Evolutionary conservation across 768 basidiomycete genomes (phyloP).

Genomic region (Mycena indigotica): DNA sequence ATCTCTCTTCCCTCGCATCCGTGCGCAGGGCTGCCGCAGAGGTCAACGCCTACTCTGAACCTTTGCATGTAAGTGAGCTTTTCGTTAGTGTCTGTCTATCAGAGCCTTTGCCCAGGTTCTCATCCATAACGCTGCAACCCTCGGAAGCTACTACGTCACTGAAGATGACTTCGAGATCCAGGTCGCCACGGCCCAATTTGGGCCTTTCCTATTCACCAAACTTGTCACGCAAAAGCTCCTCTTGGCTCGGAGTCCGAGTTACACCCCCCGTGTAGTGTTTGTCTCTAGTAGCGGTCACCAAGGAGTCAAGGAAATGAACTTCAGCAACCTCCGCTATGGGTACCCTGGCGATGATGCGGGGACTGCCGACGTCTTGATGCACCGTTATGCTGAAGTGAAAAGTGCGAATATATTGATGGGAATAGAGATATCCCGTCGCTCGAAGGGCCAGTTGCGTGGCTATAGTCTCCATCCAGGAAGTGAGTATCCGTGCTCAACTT

Average conservation of each 20-base stretch:
- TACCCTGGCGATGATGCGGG: not conserved
- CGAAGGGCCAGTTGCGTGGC: constrained; percentile 4
- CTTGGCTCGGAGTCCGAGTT: not conserved
- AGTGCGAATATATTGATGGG: constrained; percentile 15
- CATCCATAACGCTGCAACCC: constrained; percentile 17
- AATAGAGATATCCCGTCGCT: constrained; percentile 12
- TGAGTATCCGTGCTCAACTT: not conserved
- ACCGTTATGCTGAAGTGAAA: constrained; percentile 13
- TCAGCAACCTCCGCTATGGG: constrained; percentile 6
- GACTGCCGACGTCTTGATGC: not conserved
- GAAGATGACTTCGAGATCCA: constrained; percentile 12
- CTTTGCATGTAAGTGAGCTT: too few species aligned
- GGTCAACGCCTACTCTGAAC: constrained; percentile 18
- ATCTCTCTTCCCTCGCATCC: constrained; percentile 10
- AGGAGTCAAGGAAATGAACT: constrained; percentile 11
- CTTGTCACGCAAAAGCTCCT: constrained; percentile 12
- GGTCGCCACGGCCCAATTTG: constrained; percentile 13
- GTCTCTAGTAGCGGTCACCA: constrained; percentile 15
- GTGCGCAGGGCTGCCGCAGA: constrained; percentile 18
- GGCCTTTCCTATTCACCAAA: constrained; percentile 19
- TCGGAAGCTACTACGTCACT: constrained; percentile 7
- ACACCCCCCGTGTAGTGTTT: constrained; percentile 14
- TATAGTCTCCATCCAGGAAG: constrained; percentile 17
- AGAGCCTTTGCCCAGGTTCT: constrained; percentile 4
- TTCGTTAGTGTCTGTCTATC: not conserved